A percentile compares a stretch with the other conserved stretches of the same genome.
These are phyloP conservation scores for Zostera marina DNA, from an alignment of 116 monocot species.

Conservation along the genomic window DNA sequence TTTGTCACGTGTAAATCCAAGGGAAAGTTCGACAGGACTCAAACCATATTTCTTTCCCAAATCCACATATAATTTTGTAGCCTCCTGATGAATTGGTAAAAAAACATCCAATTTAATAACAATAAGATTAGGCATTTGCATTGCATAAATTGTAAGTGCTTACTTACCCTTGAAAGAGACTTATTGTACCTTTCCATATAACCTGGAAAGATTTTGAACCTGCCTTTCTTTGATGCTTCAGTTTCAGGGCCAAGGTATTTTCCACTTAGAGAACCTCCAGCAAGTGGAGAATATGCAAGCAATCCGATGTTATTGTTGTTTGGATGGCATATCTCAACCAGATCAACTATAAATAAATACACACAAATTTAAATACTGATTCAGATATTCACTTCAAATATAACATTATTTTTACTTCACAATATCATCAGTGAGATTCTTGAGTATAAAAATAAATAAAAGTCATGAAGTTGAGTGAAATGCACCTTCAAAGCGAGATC, in stretches of 20 bases:
- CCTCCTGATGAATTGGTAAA: slow-evolving; percentile 36
- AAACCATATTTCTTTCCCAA: slow-evolving; percentile 61
- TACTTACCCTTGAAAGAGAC: slow-evolving; percentile 60
- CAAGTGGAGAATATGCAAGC: slow-evolving; percentile 81
- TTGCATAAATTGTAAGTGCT: background rate
- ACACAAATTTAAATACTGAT: background rate
- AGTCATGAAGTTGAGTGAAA: background rate
- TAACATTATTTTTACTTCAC: too few species aligned
- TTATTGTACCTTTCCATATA: slow-evolving; percentile 88
- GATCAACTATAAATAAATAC: slow-evolving; percentile 55
- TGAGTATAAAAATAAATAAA: background rate
- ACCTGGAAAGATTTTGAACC: slow-evolving; percentile 77
- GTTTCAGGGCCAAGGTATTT: slow-evolving; percentile 63
- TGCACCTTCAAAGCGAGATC: slow-evolving; percentile 69
- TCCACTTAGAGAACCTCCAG: slow-evolving; percentile 66
- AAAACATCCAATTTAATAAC: background rate
- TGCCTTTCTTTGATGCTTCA: slow-evolving; percentile 40
- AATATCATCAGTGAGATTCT: too few species aligned
- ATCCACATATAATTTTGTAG: slow-evolving; percentile 47
- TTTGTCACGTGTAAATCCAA: slow-evolving; percentile 65
- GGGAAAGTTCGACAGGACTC: slow-evolving; percentile 73
- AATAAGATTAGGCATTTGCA: background rate
- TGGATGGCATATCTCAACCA: slow-evolving; percentile 80
- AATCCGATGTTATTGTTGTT: slow-evolving; percentile 86
- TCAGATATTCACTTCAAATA: background rate